Base-by-base conservation (phyloP, 768 basidiomycete genomes). In the Boletellus ananas region DNA sequence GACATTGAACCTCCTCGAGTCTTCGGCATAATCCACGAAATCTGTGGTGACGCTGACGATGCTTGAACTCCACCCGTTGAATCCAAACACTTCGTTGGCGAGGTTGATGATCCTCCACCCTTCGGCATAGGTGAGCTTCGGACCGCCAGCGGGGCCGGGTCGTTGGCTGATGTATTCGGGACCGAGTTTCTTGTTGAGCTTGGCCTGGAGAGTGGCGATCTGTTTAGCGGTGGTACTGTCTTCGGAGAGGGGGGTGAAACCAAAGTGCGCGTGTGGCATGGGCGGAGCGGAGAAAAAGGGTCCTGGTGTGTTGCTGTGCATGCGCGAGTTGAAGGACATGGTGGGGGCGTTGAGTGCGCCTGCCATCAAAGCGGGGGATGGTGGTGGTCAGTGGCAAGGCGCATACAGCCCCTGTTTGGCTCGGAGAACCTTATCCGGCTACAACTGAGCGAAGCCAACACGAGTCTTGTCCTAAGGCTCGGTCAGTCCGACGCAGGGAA, bases 21-120 rank as follows among this genome's bases (percentile, higher is more conserved):
- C 83, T 50, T 87, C 81, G 56, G 75, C 81, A 58, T 70, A 79
- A 64, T 98, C 95, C 50, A 86, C 67, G 65, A 87, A 90, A 60
- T 90, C 89, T 3, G 84, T 88, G 8, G 81, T 80, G 31, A 96
- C 68, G 47, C 64, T 88, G 53, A 89, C 79, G 41, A 95, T 74
- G 42, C 68, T 86, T 2, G 90, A 88, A 53, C 86, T 89, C 94
- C 93, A 94, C 21, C 94, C 96, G 55, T 98, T 92, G 74, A 93
- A 97, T 1, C 95, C 95, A 70, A 99, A 98, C 37, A 98, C 89
- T 56, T 99, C 95, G 65, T 99, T 99, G 2, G 95, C 96, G 20
- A 99, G 78, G 62, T 94, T 95, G 68, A 99, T 96, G 34, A 94
- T 85, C 71, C 92, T 94, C 95, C 95, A 98, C 0, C 95, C 96